A percentile compares a stretch with the other conserved stretches of the same genome.
These are phyloP conservation scores for Osmozyma mogii DNA, from an alignment of 805 yeast genomes.

Conservation along the genomic window DNA sequence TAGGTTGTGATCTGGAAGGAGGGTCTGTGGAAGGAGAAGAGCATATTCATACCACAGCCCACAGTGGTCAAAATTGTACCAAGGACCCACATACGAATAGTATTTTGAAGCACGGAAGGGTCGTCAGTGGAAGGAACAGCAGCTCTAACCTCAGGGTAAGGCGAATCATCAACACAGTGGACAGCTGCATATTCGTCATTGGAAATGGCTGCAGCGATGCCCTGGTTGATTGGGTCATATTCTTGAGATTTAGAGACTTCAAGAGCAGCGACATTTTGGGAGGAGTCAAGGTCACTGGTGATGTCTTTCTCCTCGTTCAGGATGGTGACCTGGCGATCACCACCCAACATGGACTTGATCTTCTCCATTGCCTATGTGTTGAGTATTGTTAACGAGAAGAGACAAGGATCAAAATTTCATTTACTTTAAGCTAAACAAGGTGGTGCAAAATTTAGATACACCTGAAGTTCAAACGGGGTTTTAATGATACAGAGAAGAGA, in stretches of 20 bases:
- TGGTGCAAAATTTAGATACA: too few species aligned
- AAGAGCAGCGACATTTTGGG: slow-evolving; percentile 8
- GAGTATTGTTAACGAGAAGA: too few species aligned
- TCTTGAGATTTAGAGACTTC: slow-evolving; percentile 10
- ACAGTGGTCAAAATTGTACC: slow-evolving; percentile 44
- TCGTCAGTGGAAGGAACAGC: slow-evolving; percentile 49
- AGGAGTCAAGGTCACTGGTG: slow-evolving; percentile 4
- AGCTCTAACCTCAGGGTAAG: slow-evolving; percentile 63
- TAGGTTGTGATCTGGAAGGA: slow-evolving; percentile 40
- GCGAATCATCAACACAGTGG: slow-evolving; percentile 21
- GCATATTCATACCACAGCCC: slow-evolving; percentile 52
- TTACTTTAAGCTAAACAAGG: too few species aligned
- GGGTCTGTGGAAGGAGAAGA: slow-evolving; percentile 53
- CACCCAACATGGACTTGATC: slow-evolving; percentile 7
- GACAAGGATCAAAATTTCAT: too few species aligned
- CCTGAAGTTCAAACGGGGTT: too few species aligned
- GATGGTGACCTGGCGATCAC: slow-evolving; percentile 1
- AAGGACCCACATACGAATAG: slow-evolving; percentile 48
- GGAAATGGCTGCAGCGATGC: slow-evolving; percentile 9
- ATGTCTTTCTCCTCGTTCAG: slow-evolving; percentile 9
- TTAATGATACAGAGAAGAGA: too few species aligned
- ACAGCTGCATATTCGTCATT: slow-evolving; percentile 13
- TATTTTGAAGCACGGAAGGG: slow-evolving; percentile 39
- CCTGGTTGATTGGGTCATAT: slow-evolving; percentile 11
- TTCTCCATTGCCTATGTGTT: too few species aligned